These are phyloP conservation scores for Yamadazyma sp. DNA, from an alignment of 805 yeast species.

Conservation along the genomic window DNA sequence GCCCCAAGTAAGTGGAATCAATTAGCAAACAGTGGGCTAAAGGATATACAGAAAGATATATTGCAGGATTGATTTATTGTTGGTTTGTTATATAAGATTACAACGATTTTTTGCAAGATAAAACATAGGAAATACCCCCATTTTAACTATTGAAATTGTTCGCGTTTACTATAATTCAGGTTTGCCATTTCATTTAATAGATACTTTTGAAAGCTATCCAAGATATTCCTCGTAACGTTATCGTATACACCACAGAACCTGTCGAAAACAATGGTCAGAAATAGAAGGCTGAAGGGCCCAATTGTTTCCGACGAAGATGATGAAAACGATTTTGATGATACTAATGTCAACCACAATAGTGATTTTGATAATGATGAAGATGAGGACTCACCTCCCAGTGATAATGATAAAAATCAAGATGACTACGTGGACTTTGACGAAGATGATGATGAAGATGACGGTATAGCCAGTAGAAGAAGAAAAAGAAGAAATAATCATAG, in stretches of 20 bases:
- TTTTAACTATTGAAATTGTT: too few species aligned
- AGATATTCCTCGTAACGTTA: constrained; percentile 10
- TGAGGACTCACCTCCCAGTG: constrained; percentile 13
- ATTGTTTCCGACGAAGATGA: constrained; percentile 12
- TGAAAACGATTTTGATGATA: constrained; percentile 15
- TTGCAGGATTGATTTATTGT: too few species aligned
- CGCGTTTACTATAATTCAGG: too few species aligned
- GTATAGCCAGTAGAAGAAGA: constrained; percentile 1
- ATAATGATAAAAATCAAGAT: constrained; percentile 18
- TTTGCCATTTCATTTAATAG: background rate
- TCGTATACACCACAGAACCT: constrained; percentile 5
- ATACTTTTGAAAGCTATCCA: constrained; percentile 1
- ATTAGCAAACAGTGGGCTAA: too few species aligned
- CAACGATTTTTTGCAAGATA: too few species aligned
- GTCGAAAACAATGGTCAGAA: constrained; percentile 15
- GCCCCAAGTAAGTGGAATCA: too few species aligned
- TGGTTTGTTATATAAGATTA: too few species aligned
- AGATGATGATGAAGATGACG: constrained; percentile 13
- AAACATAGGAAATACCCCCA: too few species aligned
- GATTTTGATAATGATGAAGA: constrained; percentile 6
- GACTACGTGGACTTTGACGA: constrained; percentile 19
- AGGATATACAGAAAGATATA: too few species aligned
- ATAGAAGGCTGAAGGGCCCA: constrained; percentile 7
- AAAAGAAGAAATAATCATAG: background rate
- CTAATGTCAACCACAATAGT: constrained; percentile 6